Base-by-base conservation (phyloP, 768 basidiomycete genomes). In the Phaffia tasmanica region DNA sequence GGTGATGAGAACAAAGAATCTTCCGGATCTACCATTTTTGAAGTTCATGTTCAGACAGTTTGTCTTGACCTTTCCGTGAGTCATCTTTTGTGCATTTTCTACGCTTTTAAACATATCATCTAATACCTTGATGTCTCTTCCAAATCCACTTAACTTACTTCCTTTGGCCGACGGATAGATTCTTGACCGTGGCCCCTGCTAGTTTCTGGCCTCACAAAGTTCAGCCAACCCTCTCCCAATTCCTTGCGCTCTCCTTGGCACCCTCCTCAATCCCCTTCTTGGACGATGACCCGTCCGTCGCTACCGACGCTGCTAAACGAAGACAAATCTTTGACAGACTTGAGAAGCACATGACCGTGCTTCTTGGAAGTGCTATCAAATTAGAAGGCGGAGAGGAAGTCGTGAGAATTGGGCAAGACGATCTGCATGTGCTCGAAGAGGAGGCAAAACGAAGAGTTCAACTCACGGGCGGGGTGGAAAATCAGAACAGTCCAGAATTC, bases 171-270 rank as follows among this genome's bases (percentile, higher is more conserved):
- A n/a, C 21, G 29, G n/a, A 35, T 55, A 67, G 66, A 18, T 95
- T 99, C 80, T 84, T 99, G 76, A 83, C 84, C 57, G 79, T 86
- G 1, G 93, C 92, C 0, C 92, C 91, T 0, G 83, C 86, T 72
- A 83, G 88, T 72, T 98, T 99, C 77, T 99, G 94, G 78, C 85
- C 88, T 1, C 84, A 85, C 67, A 98, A 99, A 76, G 83, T 99
- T 3, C 94, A 98, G 77, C 93, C 94, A 0, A 98, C 98, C 75
- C 81, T 92, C 63, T 84, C 85, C 47, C 88, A 86, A 42, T 81
- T 90, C 69, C 79, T 97, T 16, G 81, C 88, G 0, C 84, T 89
- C 79, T 95, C 57, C 81, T 85, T 8, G 60, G 79, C 83, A 0
- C 79, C 81, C 0, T 80, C 83, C 18, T 78, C 82, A 30, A 77